Evolutionary conservation across 306 rosid species (phyloP).

Genomic region (Prosopis cineraria): DNA sequence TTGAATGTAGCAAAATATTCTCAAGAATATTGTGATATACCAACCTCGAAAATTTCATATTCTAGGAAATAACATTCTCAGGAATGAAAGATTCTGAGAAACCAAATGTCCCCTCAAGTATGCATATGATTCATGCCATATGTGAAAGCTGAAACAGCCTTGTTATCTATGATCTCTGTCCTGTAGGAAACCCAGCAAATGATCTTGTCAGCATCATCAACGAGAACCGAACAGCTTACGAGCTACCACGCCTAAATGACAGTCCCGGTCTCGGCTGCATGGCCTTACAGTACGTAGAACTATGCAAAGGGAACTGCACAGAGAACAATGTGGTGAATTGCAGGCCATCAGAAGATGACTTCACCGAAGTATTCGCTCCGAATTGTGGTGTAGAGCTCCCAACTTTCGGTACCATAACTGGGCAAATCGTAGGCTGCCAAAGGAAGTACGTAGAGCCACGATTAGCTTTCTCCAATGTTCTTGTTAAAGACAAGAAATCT

Average conservation of each 20-base stretch:
- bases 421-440: slow-evolving; percentile 70
- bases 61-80: not conserved
- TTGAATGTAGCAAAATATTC: not conserved
- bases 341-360: slow-evolving; percentile 81
- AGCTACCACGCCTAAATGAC: slow-evolving; percentile 61
- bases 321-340: slow-evolving; percentile 60
- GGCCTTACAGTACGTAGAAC: slow-evolving; percentile 77
- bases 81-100: not conserved
- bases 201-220: slow-evolving; percentile 79
- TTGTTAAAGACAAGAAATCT: slow-evolving; percentile 52
- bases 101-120: not conserved
- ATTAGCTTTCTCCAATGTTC: slow-evolving; percentile 55
- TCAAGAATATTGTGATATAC: not conserved
- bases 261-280: slow-evolving; percentile 94
- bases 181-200: slow-evolving; percentile 83
- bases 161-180: slow-evolving; percentile 15
- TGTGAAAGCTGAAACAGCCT: not conserved
- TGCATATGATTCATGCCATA: not conserved
- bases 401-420: slow-evolving; percentile 74
- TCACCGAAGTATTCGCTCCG: slow-evolving; percentile 87
- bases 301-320: slow-evolving; percentile 81
- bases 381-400: slow-evolving; percentile 94
- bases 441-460: slow-evolving; percentile 70
- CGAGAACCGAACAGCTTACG: slow-evolving; percentile 69
- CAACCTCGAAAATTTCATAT: not conserved